Conservation (phyloP, 371 early-diverging fungal genomes). For the Fennellomyces sp. region DNA sequence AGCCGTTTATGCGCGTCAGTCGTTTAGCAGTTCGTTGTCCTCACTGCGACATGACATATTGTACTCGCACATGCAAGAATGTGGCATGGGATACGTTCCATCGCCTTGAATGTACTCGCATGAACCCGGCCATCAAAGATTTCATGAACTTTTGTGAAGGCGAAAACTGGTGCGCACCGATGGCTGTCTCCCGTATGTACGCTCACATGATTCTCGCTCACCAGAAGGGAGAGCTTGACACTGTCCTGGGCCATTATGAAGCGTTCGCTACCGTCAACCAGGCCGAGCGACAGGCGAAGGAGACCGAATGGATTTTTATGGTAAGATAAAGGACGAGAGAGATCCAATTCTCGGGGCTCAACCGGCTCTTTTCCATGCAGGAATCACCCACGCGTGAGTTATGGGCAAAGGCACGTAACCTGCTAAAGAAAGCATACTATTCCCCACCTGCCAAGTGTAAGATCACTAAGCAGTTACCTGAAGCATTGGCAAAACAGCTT, state of each 20-base stretch:
- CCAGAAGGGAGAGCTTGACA: constrained; percentile 56
- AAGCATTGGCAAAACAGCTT: constrained; percentile 36
- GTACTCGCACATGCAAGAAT: constrained; percentile 55
- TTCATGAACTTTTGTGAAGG: constrained; percentile 53
- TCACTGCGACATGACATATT: constrained; percentile 56
- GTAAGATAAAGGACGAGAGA: constrained; percentile 27
- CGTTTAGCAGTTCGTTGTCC: constrained; percentile 49
- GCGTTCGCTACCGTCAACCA: constrained; percentile 70
- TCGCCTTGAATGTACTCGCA: constrained; percentile 53
- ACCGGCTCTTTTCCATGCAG: constrained; percentile 3
- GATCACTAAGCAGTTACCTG: constrained; percentile 58
- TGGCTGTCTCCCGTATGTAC: constrained; percentile 63
- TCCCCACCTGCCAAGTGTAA: constrained; percentile 55
- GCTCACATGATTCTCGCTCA: constrained; percentile 60
- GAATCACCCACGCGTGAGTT: constrained; percentile 53
- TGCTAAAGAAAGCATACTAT: constrained; percentile 51
- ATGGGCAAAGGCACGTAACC: constrained; percentile 54
- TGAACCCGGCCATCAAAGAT: constrained; percentile 48
- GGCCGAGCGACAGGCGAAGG: constrained; percentile 66
- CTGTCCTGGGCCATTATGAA: constrained; percentile 55
- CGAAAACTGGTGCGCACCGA: constrained; percentile 61
- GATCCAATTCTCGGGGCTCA: too few species aligned
- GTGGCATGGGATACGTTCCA: constrained; percentile 62
- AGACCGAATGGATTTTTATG: constrained; percentile 71
- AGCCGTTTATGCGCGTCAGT: constrained; percentile 42